Conservation (phyloP, 345 rosid species). For the Geranium rotundifolium region DNA sequence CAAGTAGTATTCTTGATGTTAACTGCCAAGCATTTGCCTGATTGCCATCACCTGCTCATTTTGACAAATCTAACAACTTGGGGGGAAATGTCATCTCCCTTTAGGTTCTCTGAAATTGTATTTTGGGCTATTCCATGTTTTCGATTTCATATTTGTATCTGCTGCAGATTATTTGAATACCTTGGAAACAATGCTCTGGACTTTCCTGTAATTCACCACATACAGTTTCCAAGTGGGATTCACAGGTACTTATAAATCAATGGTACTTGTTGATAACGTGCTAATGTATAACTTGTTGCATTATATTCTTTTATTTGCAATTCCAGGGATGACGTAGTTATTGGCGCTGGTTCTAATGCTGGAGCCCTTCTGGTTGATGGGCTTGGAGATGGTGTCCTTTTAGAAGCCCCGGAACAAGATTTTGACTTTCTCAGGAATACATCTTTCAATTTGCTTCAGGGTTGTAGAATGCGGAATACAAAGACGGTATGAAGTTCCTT, state of each 20-base stretch:
- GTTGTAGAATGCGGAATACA: conserved; percentile 98
- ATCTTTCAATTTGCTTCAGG: conserved; percentile 89
- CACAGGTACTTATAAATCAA: conserved; percentile 47
- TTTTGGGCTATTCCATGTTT: background rate
- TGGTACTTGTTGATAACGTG: background rate
- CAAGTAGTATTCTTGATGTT: too few species aligned
- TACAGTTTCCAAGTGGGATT: conserved; percentile 54
- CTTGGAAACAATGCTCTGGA: conserved; percentile 48
- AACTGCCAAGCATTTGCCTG: background rate
- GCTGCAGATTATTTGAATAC: conserved; percentile 74
- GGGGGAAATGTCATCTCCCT: background rate
- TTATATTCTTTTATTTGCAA: conserved; percentile 16
- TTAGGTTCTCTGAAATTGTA: background rate
- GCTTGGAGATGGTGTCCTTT: conserved; percentile 81
- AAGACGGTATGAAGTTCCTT: conserved; percentile 54
- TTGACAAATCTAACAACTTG: background rate
- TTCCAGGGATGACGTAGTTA: conserved; percentile 94
- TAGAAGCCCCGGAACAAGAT: conserved; percentile 85
- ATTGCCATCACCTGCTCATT: background rate
- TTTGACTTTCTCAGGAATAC: conserved; percentile 80
- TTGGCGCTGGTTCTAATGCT: conserved; percentile 69
- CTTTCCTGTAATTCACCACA: conserved; percentile 91
- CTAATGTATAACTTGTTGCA: conserved; percentile 2
- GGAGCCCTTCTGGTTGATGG: conserved; percentile 96
- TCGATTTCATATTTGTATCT: conserved; percentile 4